Evolutionary conservation across 2,329 filamentous ascomycete genomes (phyloP).

Genomic region (Aspergillus tubingensis): DNA sequence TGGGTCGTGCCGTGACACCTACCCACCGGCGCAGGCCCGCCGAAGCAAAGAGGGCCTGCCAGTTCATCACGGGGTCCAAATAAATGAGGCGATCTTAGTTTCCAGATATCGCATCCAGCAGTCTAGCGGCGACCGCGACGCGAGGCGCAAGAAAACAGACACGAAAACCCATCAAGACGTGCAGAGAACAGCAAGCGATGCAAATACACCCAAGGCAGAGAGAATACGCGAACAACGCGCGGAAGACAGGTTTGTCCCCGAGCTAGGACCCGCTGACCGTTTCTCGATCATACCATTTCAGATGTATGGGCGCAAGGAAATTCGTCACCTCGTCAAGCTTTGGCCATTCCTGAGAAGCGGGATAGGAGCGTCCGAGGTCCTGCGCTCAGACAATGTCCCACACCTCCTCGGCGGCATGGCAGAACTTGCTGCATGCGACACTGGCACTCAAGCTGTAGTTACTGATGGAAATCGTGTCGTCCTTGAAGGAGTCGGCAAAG

Average conservation of each 20-base stretch:
- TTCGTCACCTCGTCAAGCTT: slow-evolving; percentile 33
- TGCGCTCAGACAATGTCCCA: slow-evolving; percentile 83
- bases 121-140: background rate
- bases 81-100: slow-evolving; percentile 3
- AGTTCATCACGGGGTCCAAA: background rate
- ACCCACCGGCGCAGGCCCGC: background rate
- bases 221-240: slow-evolving; percentile 6
- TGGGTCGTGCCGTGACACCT: background rate
- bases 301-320: slow-evolving; percentile 26
- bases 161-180: slow-evolving; percentile 17
- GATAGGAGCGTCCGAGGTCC: slow-evolving; percentile 7
- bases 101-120: slow-evolving; percentile 1
- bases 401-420: slow-evolving; percentile 93
- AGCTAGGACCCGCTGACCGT: slow-evolving; percentile 12
- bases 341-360: slow-evolving; percentile 13
- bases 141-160: slow-evolving; percentile 7
- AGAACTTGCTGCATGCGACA: slow-evolving; percentile 99
- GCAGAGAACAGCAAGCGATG: slow-evolving; percentile 16
- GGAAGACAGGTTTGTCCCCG: slow-evolving; percentile 7
- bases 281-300: slow-evolving; percentile 15
- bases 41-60: slow-evolving; percentile 1
- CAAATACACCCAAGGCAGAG: slow-evolving; percentile 10
- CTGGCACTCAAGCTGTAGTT: slow-evolving; percentile 97
- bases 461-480: slow-evolving; percentile 97
- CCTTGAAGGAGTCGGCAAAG: slow-evolving; percentile 91